Percentiles rank a stretch among this genome's conserved stretches.
phyloP scores from a whole-genome alignment of 768 basidiomycete species.

The Boletus pseudo-olivaceus region DNA sequence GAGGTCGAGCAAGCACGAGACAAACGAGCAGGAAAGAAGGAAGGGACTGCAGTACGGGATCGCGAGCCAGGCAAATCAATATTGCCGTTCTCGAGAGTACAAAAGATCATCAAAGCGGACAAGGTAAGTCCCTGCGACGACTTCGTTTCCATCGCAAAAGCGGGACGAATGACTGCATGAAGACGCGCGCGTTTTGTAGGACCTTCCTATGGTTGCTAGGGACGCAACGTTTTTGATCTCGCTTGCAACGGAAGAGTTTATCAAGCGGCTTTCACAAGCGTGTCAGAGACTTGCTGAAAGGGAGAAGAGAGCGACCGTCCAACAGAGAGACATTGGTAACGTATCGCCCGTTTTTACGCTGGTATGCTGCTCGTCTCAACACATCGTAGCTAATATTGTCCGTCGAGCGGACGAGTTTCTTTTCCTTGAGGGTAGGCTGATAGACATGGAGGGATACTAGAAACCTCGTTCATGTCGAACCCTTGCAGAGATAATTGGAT shows the following conservation, averaged over 20 bases:
- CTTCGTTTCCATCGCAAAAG: background rate
- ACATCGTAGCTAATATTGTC: conserved; percentile 52
- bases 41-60: conserved; percentile 13
- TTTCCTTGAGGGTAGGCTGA: conserved; percentile 65
- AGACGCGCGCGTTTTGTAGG: conserved; percentile 38
- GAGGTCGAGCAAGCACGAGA: conserved; percentile 8
- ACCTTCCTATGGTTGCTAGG: conserved; percentile 68
- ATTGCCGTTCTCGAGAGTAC: conserved; percentile 74
- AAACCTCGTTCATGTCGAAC: background rate
- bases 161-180: background rate
- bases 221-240: conserved; percentile 80
- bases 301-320: conserved; percentile 72
- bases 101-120: conserved; percentile 84
- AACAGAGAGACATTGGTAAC: conserved; percentile 77
- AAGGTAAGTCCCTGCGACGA: conserved; percentile 44
- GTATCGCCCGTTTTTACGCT: background rate
- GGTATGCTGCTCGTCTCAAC: background rate
- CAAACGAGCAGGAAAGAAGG: conserved; percentile 23
- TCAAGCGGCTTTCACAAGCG: conserved; percentile 68
- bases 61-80: conserved; percentile 64
- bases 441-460: background rate
- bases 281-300: conserved; percentile 65
- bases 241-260: conserved; percentile 85
- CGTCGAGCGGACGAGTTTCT: conserved; percentile 70
- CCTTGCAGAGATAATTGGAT: conserved; percentile 55